Conservation (phyloP, 306 rosid genomes). For the Vicia villosa region DNA sequence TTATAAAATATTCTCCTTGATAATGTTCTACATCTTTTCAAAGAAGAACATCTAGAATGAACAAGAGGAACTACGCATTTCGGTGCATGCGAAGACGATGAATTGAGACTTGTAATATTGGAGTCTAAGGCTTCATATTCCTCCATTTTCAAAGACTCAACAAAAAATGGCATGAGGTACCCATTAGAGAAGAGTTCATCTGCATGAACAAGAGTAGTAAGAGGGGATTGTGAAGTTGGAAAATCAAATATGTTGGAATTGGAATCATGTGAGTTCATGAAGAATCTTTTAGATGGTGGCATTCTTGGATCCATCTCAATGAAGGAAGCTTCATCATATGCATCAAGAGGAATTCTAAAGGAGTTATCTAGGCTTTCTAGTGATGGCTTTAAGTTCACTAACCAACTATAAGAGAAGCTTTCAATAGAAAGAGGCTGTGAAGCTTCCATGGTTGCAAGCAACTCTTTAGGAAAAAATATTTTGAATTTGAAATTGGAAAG, state of each 20-base stretch:
- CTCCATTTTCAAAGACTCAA: constrained; percentile 68
- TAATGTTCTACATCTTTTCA: constrained; percentile 69
- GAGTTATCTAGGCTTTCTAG: constrained; percentile 72
- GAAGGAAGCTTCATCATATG: constrained; percentile 87
- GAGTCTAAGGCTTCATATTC: constrained; percentile 52
- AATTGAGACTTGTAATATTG: constrained; percentile 39
- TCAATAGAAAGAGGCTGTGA: constrained; percentile 90
- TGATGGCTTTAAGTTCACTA: constrained; percentile 88
- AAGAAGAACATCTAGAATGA: constrained; percentile 59
- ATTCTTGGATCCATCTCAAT: constrained; percentile 97
- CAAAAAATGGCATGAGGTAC: constrained; percentile 72
- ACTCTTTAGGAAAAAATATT: constrained; percentile 22
- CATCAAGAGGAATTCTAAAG: constrained; percentile 65
- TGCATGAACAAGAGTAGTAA: constrained; percentile 79
- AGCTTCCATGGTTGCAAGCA: constrained; percentile 73
- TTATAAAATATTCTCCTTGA: constrained; percentile 69
- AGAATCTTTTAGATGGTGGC: constrained; percentile 95
- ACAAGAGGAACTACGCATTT: constrained; percentile 36
- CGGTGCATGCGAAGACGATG: constrained; percentile 51
- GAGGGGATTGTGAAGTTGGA: constrained; percentile 67
- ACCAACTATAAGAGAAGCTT: constrained; percentile 97
- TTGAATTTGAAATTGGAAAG: constrained; percentile 23
- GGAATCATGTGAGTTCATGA: constrained; percentile 72
- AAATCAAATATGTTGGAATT: constrained; percentile 90
- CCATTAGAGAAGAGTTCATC: constrained; percentile 96